Evolutionary conservation across 768 basidiomycete species (phyloP).

Genomic region (Macrolepiota fuliginosa): DNA sequence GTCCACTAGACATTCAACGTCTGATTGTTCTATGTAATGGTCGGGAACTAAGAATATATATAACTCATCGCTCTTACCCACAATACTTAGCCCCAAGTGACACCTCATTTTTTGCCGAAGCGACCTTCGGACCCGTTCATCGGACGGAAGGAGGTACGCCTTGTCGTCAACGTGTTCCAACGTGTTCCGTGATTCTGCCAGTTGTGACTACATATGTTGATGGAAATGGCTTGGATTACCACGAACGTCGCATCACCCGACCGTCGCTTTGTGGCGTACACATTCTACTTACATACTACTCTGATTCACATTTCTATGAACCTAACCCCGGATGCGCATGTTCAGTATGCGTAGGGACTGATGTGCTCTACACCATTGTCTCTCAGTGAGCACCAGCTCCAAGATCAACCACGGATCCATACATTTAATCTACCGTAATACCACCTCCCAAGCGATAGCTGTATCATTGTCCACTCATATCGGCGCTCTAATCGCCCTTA

Average conservation of each 20-base stretch:
- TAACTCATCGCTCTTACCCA: background rate
- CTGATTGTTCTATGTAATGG: background rate
- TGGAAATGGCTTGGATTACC: background rate
- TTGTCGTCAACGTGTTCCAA: background rate
- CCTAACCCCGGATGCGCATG: no score
- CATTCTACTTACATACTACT: background rate
- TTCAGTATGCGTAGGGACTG: no score
- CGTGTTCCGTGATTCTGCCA: background rate
- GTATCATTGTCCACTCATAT: no score
- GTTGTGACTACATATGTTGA: background rate
- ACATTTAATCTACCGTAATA: no score
- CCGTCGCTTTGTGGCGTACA: background rate
- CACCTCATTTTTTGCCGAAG: background rate
- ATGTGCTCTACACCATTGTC: no score
- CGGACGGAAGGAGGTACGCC: background rate
- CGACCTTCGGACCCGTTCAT: background rate
- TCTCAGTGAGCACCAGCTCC: no score
- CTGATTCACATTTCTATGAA: background rate
- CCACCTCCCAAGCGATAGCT: no score
- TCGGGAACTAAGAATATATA: background rate
- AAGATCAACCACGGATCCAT: no score
- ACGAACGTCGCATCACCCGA: background rate
- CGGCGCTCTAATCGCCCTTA: no score
- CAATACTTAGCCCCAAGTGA: background rate
- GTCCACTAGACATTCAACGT: background rate